Evolutionary conservation across 225 moss, liverwort and hornwort genomes (phyloP), one percentile per base, ranked within the genome.

Genomic region (Polytrichum commune): DNA sequence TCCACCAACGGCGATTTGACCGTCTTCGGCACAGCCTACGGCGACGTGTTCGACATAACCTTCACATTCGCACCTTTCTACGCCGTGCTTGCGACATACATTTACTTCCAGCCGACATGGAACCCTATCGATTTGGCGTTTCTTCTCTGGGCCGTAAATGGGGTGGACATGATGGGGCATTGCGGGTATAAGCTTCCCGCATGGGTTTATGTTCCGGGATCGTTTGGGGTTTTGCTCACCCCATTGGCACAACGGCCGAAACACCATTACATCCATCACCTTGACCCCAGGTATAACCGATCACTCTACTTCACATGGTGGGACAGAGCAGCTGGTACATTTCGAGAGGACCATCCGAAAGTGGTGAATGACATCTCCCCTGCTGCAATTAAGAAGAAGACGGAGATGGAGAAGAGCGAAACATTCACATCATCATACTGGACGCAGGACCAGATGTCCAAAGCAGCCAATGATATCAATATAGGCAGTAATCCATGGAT

Each of bases 181-280:
- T 79, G 77, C 56, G 82, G 84, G n/a, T 88, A 73, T 60, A 69
- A 77, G 18, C 72, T 84, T 7, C 84, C 84, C 0, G 23, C 64
- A 19, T 84, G 87, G 87, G 29, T 88, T 24, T 88, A 79, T 69
- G 84, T 27, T 19, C 81, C 87, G 1, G 79, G 76, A 25, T 88
- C 84, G 0, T 18, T 79, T 6, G 84, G 87, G 6, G 74, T 88
- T 60, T 61, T 87, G 19, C 74, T 83, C 65, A 81, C 76, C 6
- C 84, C 81, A 4, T 58, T 75, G 6, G 79, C 81, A 19, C 84
- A 88, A 33, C 67, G 84, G 35, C 77, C 77, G n/a, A 75, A 60
- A 67, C 88, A 88, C 35, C 88, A 88, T 65, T 84, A 68, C 72
- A 88, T 88, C 46, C 82, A 84, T n/a, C 82, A 84, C 65, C 30